Base-by-base conservation (phyloP, 805 yeast species). In the Candida hispaniensis region DNA sequence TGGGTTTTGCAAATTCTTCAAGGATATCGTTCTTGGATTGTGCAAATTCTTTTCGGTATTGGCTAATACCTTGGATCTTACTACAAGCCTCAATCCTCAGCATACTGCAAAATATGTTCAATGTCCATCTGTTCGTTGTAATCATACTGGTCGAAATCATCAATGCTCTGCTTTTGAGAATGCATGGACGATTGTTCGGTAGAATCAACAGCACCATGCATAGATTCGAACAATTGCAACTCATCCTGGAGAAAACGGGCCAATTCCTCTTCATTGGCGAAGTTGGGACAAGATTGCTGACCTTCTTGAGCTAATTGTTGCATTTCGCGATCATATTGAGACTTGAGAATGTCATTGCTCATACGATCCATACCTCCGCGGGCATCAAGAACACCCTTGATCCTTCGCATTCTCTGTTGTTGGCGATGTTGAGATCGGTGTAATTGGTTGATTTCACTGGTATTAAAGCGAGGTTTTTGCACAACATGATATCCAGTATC, bases 221-320 rank as follows among this genome's bases (percentile, higher is more conserved):
- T 11, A 2, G 36, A 16, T 14, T 32, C 36, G 18, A 23, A 28
- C 4, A 28, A 12, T 18, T 32, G 23, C 14, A 32, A 14, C 28
- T 32, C 36, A 23, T 32, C 36, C 13, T 28, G 12, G 17, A 32
- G 17, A 27, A 32, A 18, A 27, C 18, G 36, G 13, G 23, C 36
- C 22, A 32, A 18, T 18, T 32, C 28, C 13, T 3, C 14, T 18
- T 32, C 36, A 19, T 32, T 28, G 17, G 14, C n/a, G 18, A 32
- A 23, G 36, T 32, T 28, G 9, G 36, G 36, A 17, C 23, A 16
- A 20, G 23, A 21, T 6, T 14, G 36, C 18, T 27, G 28, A 18
- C 36, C 36, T 18, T 27, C 28, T 28, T 32, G 28, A 21, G 24
- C 36, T 25, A 32, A 17, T 21, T 23, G 36, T 23, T 28, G 36